Evolutionary conservation across 345 rosid genomes (phyloP).

Genomic region (Populus davidiana): DNA sequence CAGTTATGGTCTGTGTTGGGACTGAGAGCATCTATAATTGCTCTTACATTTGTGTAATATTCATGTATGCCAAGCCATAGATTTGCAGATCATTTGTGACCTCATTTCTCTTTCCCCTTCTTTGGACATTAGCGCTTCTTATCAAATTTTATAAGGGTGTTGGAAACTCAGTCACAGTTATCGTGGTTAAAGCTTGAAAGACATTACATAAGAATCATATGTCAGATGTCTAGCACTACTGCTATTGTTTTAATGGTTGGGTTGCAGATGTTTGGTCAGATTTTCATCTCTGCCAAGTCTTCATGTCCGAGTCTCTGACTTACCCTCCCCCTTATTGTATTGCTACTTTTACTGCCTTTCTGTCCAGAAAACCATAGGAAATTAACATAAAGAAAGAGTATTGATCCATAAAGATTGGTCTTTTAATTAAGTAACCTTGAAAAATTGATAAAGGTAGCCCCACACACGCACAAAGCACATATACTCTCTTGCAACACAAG

Average conservation of each 20-base stretch:
- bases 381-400: not conserved
- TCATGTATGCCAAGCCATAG: constrained; percentile 28
- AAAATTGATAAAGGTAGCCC: not conserved
- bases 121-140: not conserved
- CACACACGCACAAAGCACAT: no score
- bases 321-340: not conserved
- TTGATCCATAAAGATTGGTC: not conserved
- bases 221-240: constrained; percentile 19
- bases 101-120: not conserved
- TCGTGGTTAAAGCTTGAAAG: constrained; percentile 18
- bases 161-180: constrained; percentile 4
- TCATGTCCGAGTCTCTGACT: constrained; percentile 20
- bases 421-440: not conserved
- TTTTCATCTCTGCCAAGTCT: constrained; percentile 8
- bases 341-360: constrained; percentile 26
- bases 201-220: constrained; percentile 16
- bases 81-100: constrained; percentile 15
- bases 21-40: constrained; percentile 27
- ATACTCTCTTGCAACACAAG: not conserved
- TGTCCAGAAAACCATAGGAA: not conserved
- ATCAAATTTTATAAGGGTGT: not conserved
- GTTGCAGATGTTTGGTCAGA: constrained; percentile 23
- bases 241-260: constrained; percentile 5
- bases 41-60: constrained; percentile 27
- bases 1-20: constrained; percentile 22